Evolutionary conservation across 768 basidiomycete species (phyloP), one percentile per base, ranked within the genome.

Genomic region (Serendipita vermifera): DNA sequence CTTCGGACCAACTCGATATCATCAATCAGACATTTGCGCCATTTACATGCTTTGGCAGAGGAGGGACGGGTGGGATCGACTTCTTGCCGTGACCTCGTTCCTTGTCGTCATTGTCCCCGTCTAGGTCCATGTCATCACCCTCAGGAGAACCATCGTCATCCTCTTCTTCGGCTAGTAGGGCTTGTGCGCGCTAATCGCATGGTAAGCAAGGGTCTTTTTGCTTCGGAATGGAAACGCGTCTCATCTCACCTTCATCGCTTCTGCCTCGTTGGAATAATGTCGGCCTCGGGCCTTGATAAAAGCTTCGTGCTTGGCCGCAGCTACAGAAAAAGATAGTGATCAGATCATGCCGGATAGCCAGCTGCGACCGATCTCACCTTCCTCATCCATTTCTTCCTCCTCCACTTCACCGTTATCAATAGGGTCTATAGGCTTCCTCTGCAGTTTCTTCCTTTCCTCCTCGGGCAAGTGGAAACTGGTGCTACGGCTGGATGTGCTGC

Each of bases 201-300:
- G 35, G 53, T 61, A 57, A 54, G 33, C 38, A 38, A 32, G 29
- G 20, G 60, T n/a, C n/a, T 22, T 35, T 27, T 32, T n/a, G 29
- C 17, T 33, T 27, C 56, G 24, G 51, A 43, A 54, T 56, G 33
- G 31, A 36, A 35, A 35, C 43, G 26, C 39, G 36, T 31, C 46
- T 17, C 26, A 38, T 40, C 24, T 41, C 68, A 84, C 87, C 80
- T 90, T 90, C 89, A 92, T 90, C 15, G 87, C 89, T 65, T 90
- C 85, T 1, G 86, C 89, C 65, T 92, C 89, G 53, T 91, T 90
- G 3, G 87, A 89, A 62, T 91, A 91, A 64, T 91, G 89, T 56
- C 85, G 75, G 55, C 84, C 85, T 22, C 88, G 77, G 22, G 87
- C 87, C 61, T 79, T 78, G 31, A 89, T 74, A 63, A 91, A 91